These are phyloP conservation scores for Barnettozyma siamensis DNA, from an alignment of 805 yeast genomes.

Conservation along the genomic window DNA sequence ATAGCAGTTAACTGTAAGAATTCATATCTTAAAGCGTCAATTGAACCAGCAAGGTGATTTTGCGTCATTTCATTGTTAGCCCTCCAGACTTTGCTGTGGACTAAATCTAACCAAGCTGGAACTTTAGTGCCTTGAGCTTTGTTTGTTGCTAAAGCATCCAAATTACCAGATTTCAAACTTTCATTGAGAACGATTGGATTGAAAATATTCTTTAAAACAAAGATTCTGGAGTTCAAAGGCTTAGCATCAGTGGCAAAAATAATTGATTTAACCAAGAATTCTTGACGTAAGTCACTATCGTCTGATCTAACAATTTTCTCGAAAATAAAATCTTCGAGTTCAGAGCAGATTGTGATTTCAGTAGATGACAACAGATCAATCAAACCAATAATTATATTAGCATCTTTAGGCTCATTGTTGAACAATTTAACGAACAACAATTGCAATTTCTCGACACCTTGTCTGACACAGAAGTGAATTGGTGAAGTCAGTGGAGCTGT, in stretches of 20 bases:
- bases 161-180: conserved; percentile 41
- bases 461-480: conserved; percentile 64
- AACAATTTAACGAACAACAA: conserved; percentile 35
- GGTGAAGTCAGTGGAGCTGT: conserved; percentile 46
- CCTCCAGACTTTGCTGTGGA: conserved; percentile 71
- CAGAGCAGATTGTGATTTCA: conserved; percentile 40
- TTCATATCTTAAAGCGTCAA: conserved; percentile 72
- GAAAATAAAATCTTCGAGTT: conserved; percentile 54
- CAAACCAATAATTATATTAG: conserved; percentile 34
- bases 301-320: conserved; percentile 45
- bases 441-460: conserved; percentile 62
- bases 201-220: conserved; percentile 54
- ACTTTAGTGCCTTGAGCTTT: conserved; percentile 24
- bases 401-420: conserved; percentile 29
- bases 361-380: conserved; percentile 40
- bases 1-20: conserved; percentile 76
- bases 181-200: conserved; percentile 63
- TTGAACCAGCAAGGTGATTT: conserved; percentile 55
- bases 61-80: conserved; percentile 47
- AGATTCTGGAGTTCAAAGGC: conserved; percentile 50
- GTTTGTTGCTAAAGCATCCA: conserved; percentile 41
- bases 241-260: conserved; percentile 43
- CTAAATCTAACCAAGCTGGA: conserved; percentile 58
- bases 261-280: conserved; percentile 47
- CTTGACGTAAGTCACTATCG: conserved; percentile 41